These are phyloP conservation scores for Capsicum pubescens DNA, from an alignment of 257 asterid species.

Conservation along the genomic window DNA sequence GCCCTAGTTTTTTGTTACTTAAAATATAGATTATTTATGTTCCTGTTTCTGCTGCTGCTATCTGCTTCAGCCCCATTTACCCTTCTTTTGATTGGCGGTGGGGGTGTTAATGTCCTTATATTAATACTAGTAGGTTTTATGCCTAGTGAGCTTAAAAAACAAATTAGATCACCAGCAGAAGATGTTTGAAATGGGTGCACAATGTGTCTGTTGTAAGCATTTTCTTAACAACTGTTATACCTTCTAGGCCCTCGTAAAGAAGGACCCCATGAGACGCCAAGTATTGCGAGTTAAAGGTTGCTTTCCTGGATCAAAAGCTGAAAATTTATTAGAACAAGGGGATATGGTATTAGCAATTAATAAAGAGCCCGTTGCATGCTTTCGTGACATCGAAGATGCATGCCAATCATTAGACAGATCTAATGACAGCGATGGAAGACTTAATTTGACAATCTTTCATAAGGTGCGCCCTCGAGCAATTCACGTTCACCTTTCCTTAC, in stretches of 20 bases:
- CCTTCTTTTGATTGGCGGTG: too few relatives aligned
- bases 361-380: constrained; percentile 89
- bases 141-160: not conserved
- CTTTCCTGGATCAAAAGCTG: constrained; percentile 91
- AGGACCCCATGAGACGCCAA: constrained; percentile 90
- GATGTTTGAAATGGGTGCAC: constrained; percentile 15
- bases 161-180: not conserved
- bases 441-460: too few relatives aligned
- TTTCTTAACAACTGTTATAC: not conserved
- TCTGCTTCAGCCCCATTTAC: too few relatives aligned
- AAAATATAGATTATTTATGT: not conserved
- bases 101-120: not conserved
- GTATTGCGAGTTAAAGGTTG: constrained; percentile 94
- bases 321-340: constrained; percentile 76
- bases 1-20: constrained; percentile 6
- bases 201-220: not conserved
- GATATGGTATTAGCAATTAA: constrained; percentile 97
- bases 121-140: not conserved
- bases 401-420: constrained; percentile 72
- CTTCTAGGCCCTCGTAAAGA: constrained; percentile 77
- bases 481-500: not conserved
- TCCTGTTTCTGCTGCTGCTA: not conserved
- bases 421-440: constrained; percentile 56
- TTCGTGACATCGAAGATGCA: constrained; percentile 85
- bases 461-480: constrained; percentile 56